Evolutionary conservation across 106 monocot genomes (phyloP).

Genomic region (Amphibolis antarctica): DNA sequence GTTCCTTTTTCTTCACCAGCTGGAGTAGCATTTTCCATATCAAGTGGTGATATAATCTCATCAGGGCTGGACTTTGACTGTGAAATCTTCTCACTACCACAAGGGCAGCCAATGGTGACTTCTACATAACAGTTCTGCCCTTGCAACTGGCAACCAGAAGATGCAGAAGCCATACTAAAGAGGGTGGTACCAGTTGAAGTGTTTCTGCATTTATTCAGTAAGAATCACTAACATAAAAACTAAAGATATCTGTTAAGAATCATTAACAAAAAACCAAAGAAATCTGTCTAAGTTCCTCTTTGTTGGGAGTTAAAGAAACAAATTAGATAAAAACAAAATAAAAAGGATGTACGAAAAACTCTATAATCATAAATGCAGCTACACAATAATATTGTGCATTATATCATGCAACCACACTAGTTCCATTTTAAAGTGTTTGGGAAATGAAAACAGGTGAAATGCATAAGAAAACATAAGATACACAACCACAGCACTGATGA

Average conservation of each 20-base stretch:
- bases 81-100: conserved; percentile 7
- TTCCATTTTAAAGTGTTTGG: no score
- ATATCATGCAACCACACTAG: no score
- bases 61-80: conserved; percentile 7
- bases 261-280: neutral
- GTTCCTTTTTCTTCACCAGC: conserved; percentile 24
- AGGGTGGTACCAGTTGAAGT: conserved; percentile 29
- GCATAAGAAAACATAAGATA: no score
- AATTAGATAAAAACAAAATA: neutral
- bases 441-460: no score
- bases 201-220: conserved; percentile 34
- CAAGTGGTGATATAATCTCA: conserved; percentile 8
- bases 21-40: conserved; percentile 15
- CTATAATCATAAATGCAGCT: no score
- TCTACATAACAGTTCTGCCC: conserved; percentile 75
- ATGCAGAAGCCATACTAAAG: conserved; percentile 32
- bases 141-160: conserved; percentile 47
- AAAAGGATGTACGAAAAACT: neutral
- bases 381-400: no score
- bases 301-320: neutral
- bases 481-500: no score
- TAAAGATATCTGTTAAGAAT: conserved; percentile 1
- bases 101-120: conserved; percentile 57
- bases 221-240: neutral
- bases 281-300: neutral